Base-by-base conservation (phyloP, 306 rosid species). In the Arachis hypogaea region DNA sequence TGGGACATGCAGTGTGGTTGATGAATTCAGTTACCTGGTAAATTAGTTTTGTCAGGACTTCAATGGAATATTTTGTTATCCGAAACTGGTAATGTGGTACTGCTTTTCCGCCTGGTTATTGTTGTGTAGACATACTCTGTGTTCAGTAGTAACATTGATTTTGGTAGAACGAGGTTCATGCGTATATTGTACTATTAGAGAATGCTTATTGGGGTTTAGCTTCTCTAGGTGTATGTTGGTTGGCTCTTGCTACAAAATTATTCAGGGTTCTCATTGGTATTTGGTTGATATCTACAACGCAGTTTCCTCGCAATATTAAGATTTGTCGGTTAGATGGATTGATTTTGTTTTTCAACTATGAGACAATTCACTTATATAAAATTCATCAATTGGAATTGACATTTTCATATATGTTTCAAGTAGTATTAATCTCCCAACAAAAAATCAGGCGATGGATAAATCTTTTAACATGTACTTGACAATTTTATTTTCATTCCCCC, bases 1-100 rank as follows among this genome's bases (percentile, higher is more conserved):
- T 68, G 73, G 42, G 59, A 71, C 43, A 11, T 68, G 49, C 56
- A 47, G 57, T 81, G 46, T 47, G 6, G 43, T 73, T 77, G 55
- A 59, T 49, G 57, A 63, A 57, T 56, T 29, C 71, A 0, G 59
- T 78, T 54, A 12, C 65, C 58, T 69, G 59, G 67, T 68, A 44
- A 71, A 55, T 68, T 77, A 12, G 78, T 76, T 61, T 51, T 76
- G 81, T 75, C 70, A 59, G 55, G 88, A 82, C 70, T 61, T 77
- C 47, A 74, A 74, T 80, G 64, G 63, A 52, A 69, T 77, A 61
- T 47, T 28, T 71, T 68, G 40, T 71, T 33, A 66, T 75, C 76
- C 60, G 18, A 54, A 22, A 59, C 65, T 55, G 77, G 81, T 47
- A 14, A 18, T 46, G 18, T 63, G 67, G 62, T 51, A 55, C 59